Base-by-base conservation (phyloP, 1,139 yeast genomes). In the Geotrichum restrictum region DNA sequence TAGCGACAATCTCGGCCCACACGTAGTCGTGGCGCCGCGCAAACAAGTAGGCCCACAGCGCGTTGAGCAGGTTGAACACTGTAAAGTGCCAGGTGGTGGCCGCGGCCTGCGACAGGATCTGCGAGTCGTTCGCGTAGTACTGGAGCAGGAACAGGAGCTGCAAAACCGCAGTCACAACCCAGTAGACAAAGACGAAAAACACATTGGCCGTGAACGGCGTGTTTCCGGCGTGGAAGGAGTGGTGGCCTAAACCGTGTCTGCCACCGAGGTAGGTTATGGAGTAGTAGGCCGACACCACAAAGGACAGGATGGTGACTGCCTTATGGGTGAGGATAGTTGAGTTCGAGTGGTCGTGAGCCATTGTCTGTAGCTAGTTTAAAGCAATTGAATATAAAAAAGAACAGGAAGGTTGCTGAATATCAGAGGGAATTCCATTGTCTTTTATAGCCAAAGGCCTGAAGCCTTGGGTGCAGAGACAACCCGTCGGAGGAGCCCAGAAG, bases 141-240 rank as follows among this genome's bases (percentile, higher is more conserved):
- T 78, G 82, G 29, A 71, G 61, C 45, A 82, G 73, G 63, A 79
- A 85, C 37, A 74, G 65, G 34, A 77, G 63, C 67, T 86, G 94
- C 48, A 77, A 63, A 3, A 80, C 55, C 57, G 78, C 77, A 41
- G 79, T 70, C 33, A 81, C 57, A 1, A 70, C 71, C 91, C 91
- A 85, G 69, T 74, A 86, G 21, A 76, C 69, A 45, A 80, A 68
- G 2, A 80, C 67, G 29, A 83, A 74, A 31, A 81, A 54, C 33
- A 77, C 69, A 60, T 80, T 79, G 22, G 81, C 80, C 2, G 88
- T 79, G 71, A 85, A 86, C 14, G 95, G 93, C 2, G 93, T 86
- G 60, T 70, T 63, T 16, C 75, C 70, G 10, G 75, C 75, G 57
- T 69, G 71, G 64, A 74, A 75, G 5, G 77, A 71, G 62, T 78